Percentiles rank a stretch among this genome's conserved stretches.
Evolutionary conservation across 768 basidiomycete genomes (phyloP).

Genomic region (Trametes coccinea): DNA sequence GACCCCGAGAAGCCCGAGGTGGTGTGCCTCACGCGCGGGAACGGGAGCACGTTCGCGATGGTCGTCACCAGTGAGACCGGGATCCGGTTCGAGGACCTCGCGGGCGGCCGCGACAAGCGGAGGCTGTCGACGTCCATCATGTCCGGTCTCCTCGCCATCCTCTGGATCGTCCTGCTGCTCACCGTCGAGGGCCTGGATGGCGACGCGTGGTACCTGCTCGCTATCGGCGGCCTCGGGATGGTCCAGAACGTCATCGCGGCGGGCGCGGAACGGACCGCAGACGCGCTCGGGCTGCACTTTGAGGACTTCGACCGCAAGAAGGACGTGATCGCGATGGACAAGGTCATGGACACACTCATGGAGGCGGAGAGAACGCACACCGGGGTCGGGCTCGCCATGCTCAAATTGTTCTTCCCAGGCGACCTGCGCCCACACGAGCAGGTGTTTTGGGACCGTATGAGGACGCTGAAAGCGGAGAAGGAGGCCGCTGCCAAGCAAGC

Average conservation of each 20-base stretch:
- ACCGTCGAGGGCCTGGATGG: slow-evolving; percentile 25
- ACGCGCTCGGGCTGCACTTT: slow-evolving; percentile 30
- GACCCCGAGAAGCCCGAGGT: slow-evolving; percentile 23
- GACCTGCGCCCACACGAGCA: slow-evolving; percentile 21
- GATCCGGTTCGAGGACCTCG: slow-evolving; percentile 34
- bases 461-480: slow-evolving; percentile 1
- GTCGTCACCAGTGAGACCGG: slow-evolving; percentile 34
- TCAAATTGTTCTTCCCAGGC: slow-evolving; percentile 25
- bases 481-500: not conserved
- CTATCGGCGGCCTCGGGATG: slow-evolving; percentile 30
- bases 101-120: slow-evolving; percentile 24
- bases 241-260: slow-evolving; percentile 29
- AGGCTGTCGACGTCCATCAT: slow-evolving; percentile 11
- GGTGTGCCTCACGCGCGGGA: slow-evolving; percentile 33
- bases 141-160: slow-evolving; percentile 17
- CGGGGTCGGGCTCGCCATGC: slow-evolving; percentile 22
- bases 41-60: slow-evolving; percentile 31
- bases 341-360: slow-evolving; percentile 24
- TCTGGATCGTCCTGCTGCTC: slow-evolving; percentile 31
- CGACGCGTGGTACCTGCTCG: slow-evolving; percentile 29
- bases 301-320: not conserved
- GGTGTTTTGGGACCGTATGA: slow-evolving; percentile 13
- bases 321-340: not conserved
- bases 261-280: slow-evolving; percentile 24
- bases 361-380: slow-evolving; percentile 15